Conservation (phyloP, 371 early-diverging fungal species). For the Mortierella sp. region DNA sequence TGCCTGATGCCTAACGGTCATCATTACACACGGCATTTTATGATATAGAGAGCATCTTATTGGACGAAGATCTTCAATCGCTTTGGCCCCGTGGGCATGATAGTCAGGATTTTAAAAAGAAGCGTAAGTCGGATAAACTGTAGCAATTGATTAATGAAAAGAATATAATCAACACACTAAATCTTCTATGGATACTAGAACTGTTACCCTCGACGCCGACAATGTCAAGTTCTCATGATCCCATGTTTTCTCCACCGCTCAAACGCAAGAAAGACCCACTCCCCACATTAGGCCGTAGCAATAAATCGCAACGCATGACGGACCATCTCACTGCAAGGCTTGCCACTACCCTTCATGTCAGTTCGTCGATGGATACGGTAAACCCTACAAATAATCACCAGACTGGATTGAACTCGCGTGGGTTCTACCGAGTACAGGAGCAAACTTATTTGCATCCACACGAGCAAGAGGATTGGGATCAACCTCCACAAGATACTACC, state of each 20-base stretch:
- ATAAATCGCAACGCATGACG: constrained; percentile 50
- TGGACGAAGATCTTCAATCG: constrained; percentile 49
- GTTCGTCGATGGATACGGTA: constrained; percentile 10
- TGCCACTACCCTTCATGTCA: constrained; percentile 47
- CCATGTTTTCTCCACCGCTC: constrained; percentile 47
- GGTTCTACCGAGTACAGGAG: constrained; percentile 32
- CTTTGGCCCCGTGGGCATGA: constrained; percentile 48
- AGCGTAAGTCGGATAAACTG: constrained; percentile 18
- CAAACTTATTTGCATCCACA: neutral
- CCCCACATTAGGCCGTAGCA: constrained; percentile 25
- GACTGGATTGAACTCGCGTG: constrained; percentile 30
- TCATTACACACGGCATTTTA: neutral
- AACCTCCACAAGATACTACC: neutral
- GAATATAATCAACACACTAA: neutral
- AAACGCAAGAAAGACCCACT: constrained; percentile 48
- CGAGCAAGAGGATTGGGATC: neutral
- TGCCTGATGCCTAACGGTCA: neutral
- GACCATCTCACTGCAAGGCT: constrained; percentile 50
- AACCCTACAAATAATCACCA: neutral
- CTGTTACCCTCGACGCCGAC: constrained; percentile 28
- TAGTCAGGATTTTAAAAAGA: constrained; percentile 37
- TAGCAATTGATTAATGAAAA: neutral
- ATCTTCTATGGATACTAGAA: constrained; percentile 7
- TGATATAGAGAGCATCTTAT: constrained; percentile 41
- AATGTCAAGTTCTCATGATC: constrained; percentile 32